A percentile compares a stretch with the other conserved stretches of the same genome.
phyloP scores from a whole-genome alignment of 2,329 filamentous ascomycete species.

The Truncatella angustata region DNA sequence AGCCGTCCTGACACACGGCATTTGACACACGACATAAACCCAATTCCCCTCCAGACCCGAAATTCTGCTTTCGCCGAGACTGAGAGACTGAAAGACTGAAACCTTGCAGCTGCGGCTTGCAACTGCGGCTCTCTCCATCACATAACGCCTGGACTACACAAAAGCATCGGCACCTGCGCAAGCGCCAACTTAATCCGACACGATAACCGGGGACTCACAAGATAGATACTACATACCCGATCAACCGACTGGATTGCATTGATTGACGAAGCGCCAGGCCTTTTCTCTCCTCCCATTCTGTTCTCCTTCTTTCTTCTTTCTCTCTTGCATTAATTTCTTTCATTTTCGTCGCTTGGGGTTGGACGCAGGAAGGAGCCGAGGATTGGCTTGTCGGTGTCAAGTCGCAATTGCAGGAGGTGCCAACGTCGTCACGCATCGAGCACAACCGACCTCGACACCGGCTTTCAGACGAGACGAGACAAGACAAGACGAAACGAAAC shows the following conservation, averaged over 20 bases:
- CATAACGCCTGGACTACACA: not conserved
- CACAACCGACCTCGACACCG: no score
- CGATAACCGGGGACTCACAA: not conserved
- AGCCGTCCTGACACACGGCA: not conserved
- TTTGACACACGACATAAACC: conserved; percentile 7
- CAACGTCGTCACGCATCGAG: no score
- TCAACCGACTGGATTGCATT: not conserved
- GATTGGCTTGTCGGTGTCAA: not conserved
- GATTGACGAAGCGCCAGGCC: not conserved
- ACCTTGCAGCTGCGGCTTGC: no score
- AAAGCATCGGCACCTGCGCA: conserved; percentile 1
- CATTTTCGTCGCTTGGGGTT: not conserved
- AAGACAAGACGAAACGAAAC: no score
- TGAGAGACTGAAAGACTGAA: no score
- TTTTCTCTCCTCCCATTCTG: not conserved
- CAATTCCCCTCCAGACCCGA: not conserved
- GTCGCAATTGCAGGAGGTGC: not conserved
- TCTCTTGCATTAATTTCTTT: no score
- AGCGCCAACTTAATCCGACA: conserved; percentile 1
- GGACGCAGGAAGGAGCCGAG: not conserved
- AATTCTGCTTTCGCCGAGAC: not conserved
- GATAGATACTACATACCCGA: not conserved
- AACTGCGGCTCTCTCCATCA: not conserved
- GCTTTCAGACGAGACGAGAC: no score
- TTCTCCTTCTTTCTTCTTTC: no score